Conservation (phyloP, 176 grass and related monocot genomes). For the Ampelocalamus luodianensis region DNA sequence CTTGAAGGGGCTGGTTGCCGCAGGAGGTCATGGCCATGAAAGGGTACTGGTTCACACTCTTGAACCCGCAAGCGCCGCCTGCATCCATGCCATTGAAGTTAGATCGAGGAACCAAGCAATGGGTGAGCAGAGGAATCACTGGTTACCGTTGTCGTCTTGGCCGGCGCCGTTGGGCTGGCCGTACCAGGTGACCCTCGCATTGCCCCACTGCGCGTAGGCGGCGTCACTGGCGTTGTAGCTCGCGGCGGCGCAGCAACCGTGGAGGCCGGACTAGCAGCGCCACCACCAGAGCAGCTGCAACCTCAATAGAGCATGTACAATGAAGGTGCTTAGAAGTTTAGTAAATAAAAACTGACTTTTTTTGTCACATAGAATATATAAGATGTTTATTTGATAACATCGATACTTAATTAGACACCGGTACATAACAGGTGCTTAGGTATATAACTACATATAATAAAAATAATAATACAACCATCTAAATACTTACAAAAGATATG, state of each 20-base stretch:
- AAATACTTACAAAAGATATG: too few relatives aligned
- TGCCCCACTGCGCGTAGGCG: constrained; percentile 31
- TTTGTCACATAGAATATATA: too few relatives aligned
- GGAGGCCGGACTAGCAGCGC: not conserved
- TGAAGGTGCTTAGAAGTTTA: too few relatives aligned
- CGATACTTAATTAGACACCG: too few relatives aligned
- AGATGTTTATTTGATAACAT: too few relatives aligned
- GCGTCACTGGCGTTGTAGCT: constrained; percentile 21
- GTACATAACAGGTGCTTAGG: too few relatives aligned
- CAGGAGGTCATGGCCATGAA: constrained; percentile 79
- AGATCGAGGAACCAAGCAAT: too few relatives aligned
- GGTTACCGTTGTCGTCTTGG: constrained; percentile 60
- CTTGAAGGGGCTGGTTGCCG: constrained; percentile 74
- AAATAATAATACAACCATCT: too few relatives aligned
- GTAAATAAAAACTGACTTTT: too few relatives aligned
- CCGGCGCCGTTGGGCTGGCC: constrained; percentile 70
- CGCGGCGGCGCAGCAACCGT: not conserved
- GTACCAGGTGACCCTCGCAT: constrained; percentile 82
- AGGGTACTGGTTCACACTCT: constrained; percentile 66
- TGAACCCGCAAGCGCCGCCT: constrained; percentile 88
- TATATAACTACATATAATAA: too few relatives aligned
- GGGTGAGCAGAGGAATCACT: too few relatives aligned
- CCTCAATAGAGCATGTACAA: not conserved
- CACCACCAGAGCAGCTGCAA: not conserved
- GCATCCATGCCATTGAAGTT: not conserved